Evolutionary conservation across 2,329 filamentous ascomycete genomes (phyloP), one percentile per base, ranked within the genome.

Genomic region (Stemphylium beticola): DNA sequence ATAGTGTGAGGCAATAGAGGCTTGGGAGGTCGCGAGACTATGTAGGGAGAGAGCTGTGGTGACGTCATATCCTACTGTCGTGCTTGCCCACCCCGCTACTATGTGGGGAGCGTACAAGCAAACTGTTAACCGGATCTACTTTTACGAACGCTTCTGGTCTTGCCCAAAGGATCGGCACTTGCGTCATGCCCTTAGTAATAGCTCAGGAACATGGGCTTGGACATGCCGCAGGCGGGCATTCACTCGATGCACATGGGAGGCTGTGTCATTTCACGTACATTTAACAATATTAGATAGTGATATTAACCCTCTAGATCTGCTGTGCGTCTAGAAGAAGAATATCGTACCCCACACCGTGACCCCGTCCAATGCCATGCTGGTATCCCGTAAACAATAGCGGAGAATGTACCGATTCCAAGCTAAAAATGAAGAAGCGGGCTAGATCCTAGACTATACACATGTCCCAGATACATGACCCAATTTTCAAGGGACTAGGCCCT

Each of bases 301-400:
- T 51, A 66, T 67, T 67, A 49, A 36, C 61, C 50, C 46, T 62
- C 58, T 63, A 65, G 55, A 57, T 54, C 52, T 56, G 45, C 52
- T 56, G 55, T 50, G 49, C 37, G 50, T 61, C 56, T 64, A 64
- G 57, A 53, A 59, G 52, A 55, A 49, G 54, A 49, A 53, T 52
- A 55, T 53, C 53, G 29, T 56, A 40, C 41, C 32, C 45, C 46
- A 62, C 57, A 60, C 58, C 49, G 38, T 58, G 54, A 62, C 53
- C 55, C 53, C 52, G 49, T 49, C 49, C 61, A 36, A 65, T 62
- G 49, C 55, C 58, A 65, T 62, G 63, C 58, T 53, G 54, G 53
- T 63, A 62, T 55, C 53, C 57, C 57, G 37, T 59, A 40, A 46
- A 66, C 50, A 60, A 33, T 53, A 53, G 38, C 49, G 29, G 48